Percentiles rank a stretch among this genome's conserved stretches.
Conservation (phyloP, 331 rosid genomes). For the Malus hybrid region DNA sequence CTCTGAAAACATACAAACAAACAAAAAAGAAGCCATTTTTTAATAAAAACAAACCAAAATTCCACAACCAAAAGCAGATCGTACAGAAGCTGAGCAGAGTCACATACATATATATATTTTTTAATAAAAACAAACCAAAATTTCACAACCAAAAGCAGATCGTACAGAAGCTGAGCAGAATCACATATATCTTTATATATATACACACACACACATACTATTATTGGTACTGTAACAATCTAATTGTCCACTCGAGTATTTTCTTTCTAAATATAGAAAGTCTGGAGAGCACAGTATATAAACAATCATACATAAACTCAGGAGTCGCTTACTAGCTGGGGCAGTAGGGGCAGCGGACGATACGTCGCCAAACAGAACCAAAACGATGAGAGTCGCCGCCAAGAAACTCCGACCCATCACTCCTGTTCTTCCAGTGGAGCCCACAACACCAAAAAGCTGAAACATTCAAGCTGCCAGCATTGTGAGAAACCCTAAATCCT, state of each 20-base stretch:
- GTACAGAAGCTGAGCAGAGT: background rate
- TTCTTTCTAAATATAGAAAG: no score
- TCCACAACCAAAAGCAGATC: slow-evolving; percentile 21
- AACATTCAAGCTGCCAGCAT: slow-evolving; percentile 28
- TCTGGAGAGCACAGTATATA: no score
- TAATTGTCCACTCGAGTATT: no score
- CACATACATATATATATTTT: background rate
- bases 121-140: slow-evolving; percentile 1
- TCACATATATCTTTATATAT: background rate
- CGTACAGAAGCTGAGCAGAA: slow-evolving; percentile 1
- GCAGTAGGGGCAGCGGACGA: slow-evolving; percentile 45
- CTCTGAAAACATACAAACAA: slow-evolving; percentile 29
- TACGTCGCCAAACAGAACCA: slow-evolving; percentile 30
- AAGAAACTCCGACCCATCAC: slow-evolving; percentile 44
- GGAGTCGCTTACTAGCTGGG: slow-evolving; percentile 64
- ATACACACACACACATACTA: no score
- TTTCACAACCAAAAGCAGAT: slow-evolving; percentile 16
- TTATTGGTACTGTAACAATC: no score
- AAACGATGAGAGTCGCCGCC: slow-evolving; percentile 31
- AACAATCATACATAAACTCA: background rate
- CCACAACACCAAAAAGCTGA: background rate
- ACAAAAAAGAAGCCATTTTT: background rate
- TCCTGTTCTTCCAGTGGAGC: slow-evolving; percentile 14
- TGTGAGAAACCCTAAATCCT: slow-evolving; percentile 42
- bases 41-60: slow-evolving; percentile 1